A percentile compares a stretch with the other conserved stretches of the same genome.
Evolutionary conservation across 495 filamentous ascomycete genomes (phyloP).

Genomic region (Chaetomium tenue): DNA sequence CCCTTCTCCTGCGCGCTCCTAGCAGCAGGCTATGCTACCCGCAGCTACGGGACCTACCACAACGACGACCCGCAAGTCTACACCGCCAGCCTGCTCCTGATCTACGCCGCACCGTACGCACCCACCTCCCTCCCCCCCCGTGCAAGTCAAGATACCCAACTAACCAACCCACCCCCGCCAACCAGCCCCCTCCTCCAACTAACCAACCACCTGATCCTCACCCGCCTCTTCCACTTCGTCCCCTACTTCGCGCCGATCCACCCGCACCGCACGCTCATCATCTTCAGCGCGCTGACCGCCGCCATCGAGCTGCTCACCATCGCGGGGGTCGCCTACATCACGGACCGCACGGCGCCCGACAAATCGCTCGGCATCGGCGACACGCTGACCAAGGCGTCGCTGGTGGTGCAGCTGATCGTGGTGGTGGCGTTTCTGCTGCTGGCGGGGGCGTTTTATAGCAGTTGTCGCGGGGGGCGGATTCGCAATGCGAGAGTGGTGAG

Average conservation of each 20-base stretch:
- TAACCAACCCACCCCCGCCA: neutral
- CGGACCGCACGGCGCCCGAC: neutral
- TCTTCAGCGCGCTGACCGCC: neutral
- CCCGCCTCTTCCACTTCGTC: neutral
- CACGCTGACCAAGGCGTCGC: neutral
- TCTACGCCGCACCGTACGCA: neutral
- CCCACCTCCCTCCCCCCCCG: neutral
- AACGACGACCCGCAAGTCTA: neutral
- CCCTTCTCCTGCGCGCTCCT: neutral
- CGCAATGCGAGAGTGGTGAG: neutral
- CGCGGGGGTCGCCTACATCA: neutral
- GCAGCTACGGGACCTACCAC: neutral
- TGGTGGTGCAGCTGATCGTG: neutral
- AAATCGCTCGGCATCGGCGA: neutral
- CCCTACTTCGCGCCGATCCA: constrained; percentile 5
- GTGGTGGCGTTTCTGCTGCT: neutral
- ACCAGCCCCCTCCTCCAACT: constrained; percentile 1
- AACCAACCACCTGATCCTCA: neutral
- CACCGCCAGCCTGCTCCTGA: neutral
- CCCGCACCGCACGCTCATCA: neutral
- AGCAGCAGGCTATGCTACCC: neutral
- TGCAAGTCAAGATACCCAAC: neutral
- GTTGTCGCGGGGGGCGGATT: neutral
- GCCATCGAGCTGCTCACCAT: neutral
- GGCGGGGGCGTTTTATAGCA: neutral